Conservation (phyloP, 2,329 filamentous ascomycete species). For the Calonectria henricotiae region DNA sequence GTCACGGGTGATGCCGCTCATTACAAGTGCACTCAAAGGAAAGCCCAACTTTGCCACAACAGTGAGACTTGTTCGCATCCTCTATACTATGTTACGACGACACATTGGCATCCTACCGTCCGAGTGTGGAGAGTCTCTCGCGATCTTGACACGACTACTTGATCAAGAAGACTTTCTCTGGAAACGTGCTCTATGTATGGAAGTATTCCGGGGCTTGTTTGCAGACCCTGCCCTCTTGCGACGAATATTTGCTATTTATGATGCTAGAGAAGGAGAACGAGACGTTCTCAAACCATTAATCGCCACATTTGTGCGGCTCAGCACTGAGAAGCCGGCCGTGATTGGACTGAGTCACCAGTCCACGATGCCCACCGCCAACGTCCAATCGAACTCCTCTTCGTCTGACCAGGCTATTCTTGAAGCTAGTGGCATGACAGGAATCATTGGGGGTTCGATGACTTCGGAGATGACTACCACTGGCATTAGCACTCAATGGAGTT, state of each 20-base stretch:
- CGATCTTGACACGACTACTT: conserved; percentile 86
- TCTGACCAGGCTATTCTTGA: conserved; percentile 92
- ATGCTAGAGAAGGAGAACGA: conserved; percentile 80
- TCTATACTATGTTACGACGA: conserved; percentile 85
- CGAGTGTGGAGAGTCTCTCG: conserved; percentile 88
- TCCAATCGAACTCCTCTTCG: conserved; percentile 72
- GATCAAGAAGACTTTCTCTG: conserved; percentile 89
- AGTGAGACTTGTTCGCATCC: conserved; percentile 85
- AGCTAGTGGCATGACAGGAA: conserved; percentile 88
- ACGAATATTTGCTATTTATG: conserved; percentile 86
- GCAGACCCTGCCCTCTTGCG: conserved; percentile 84
- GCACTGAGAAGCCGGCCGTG: conserved; percentile 89
- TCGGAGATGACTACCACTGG: conserved; percentile 80
- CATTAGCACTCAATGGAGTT: conserved; percentile 94
- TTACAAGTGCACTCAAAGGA: conserved; percentile 84
- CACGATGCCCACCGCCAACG: conserved; percentile 79
- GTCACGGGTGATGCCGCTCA: conserved; percentile 84
- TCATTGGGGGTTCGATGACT: conserved; percentile 82
- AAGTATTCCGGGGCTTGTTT: conserved; percentile 90
- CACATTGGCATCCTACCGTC: conserved; percentile 82
- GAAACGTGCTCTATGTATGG: conserved; percentile 93
- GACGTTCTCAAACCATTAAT: conserved; percentile 86
- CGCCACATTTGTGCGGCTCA: conserved; percentile 90
- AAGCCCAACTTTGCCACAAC: conserved; percentile 86
- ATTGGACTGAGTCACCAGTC: conserved; percentile 94